Percentiles rank a stretch among this genome's conserved stretches.
These are phyloP conservation scores for Sindora glabra DNA, from an alignment of 306 rosid genomes.

Conservation along the genomic window DNA sequence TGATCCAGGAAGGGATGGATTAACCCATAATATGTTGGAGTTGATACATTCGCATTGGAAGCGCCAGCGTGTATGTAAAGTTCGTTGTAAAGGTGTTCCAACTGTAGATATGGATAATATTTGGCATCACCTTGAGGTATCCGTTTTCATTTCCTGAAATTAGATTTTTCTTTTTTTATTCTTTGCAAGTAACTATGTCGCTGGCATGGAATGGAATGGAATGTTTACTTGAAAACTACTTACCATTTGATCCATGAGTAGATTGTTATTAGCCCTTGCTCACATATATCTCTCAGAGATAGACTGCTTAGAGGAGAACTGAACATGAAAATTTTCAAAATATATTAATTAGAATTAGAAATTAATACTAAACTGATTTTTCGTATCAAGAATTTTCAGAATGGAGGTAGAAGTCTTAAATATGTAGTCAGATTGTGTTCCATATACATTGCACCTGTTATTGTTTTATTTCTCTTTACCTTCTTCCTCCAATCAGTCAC, in stretches of 20 bases:
- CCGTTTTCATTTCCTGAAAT: background rate
- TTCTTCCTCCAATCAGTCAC: background rate
- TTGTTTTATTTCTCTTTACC: background rate
- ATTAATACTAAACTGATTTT: too few relatives aligned
- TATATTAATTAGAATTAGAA: too few relatives aligned
- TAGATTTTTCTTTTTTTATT: background rate
- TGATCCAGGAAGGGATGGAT: constrained; percentile 84
- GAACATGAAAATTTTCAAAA: background rate
- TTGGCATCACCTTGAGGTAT: constrained; percentile 79
- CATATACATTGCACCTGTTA: background rate
- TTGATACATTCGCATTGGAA: constrained; percentile 93
- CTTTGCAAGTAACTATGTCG: background rate
- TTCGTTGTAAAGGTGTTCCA: constrained; percentile 92
- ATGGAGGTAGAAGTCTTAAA: background rate
- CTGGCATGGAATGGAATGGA: background rate
- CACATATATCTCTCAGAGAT: background rate
- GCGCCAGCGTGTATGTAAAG: constrained; percentile 64
- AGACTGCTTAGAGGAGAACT: background rate
- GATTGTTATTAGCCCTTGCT: background rate
- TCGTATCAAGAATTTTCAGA: too few relatives aligned
- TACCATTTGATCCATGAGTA: background rate
- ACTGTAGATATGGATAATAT: constrained; percentile 89
- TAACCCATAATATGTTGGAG: constrained; percentile 96
- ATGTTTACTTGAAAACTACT: background rate
- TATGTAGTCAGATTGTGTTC: background rate